Evolutionary conservation across 345 rosid genomes (phyloP).

Genomic region (Populus davidiana): DNA sequence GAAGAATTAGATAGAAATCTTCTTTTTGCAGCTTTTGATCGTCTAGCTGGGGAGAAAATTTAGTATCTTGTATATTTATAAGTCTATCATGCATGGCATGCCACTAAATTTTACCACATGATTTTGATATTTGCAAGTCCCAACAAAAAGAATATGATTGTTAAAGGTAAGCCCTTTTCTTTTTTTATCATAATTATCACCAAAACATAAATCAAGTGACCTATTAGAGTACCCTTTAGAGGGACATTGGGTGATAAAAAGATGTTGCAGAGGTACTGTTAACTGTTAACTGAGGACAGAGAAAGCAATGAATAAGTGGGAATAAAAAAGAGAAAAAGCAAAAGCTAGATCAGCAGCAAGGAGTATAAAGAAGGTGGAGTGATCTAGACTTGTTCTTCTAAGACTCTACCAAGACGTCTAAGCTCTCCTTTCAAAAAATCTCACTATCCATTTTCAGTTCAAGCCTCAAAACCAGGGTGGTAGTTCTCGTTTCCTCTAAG

Average conservation of each 20-base stretch:
- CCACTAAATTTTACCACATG: not conserved
- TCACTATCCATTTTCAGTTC: not conserved
- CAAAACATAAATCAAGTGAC: slow-evolving; percentile 20
- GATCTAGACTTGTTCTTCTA: slow-evolving; percentile 34
- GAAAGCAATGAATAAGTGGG: slow-evolving; percentile 28
- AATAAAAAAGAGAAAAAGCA: slow-evolving; percentile 17
- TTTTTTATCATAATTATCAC: slow-evolving; percentile 9
- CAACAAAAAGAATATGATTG: slow-evolving; percentile 27
- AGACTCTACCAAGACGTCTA: slow-evolving; percentile 28
- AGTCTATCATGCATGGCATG: slow-evolving; percentile 27
- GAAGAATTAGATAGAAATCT: slow-evolving; percentile 36
- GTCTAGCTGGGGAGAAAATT: slow-evolving; percentile 24
- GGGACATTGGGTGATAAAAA: slow-evolving; percentile 33
- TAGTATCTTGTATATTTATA: slow-evolving; percentile 1
- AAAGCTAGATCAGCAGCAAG: slow-evolving; percentile 21
- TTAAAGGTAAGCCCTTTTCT: slow-evolving; percentile 12
- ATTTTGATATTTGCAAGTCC: slow-evolving; percentile 24
- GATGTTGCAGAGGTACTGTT: slow-evolving; percentile 28
- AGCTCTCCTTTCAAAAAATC: slow-evolving; percentile 19
- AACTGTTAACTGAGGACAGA: slow-evolving; percentile 3
- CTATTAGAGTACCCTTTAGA: slow-evolving; percentile 14
- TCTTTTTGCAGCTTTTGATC: slow-evolving; percentile 50
- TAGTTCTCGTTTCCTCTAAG: slow-evolving; percentile 5
- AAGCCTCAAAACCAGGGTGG: not conserved
- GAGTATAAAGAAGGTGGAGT: slow-evolving; percentile 44